Evolutionary conservation across 192 early-diverging fungal species (phyloP), one percentile per base, ranked within the genome.

Genomic region (Linnemannia hyalina): DNA sequence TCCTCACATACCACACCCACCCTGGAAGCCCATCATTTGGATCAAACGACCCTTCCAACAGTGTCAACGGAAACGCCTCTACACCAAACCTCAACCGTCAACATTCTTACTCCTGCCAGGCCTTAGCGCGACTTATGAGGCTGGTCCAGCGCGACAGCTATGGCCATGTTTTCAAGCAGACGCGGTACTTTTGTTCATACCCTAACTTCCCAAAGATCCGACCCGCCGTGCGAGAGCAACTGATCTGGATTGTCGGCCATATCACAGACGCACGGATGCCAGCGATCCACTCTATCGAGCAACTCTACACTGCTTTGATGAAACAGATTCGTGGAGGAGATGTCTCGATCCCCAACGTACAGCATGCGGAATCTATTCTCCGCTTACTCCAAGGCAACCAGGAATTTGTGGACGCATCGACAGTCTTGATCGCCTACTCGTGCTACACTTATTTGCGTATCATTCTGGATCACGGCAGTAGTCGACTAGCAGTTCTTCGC

Each of bases 321-420:
- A 89, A 92, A 26, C 95, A 96, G 81, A 88, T 96, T 47, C 82
- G 78, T 29, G 89, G 94, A 44, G 95, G 95, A 42, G 95, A 94
- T 68, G 75, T 90, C 11, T 78, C 88, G 0, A 74, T 40, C 11
- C 20, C 83, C 0, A 95, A 95, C 68, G 13, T 93, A 8, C 55
- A 82, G 32, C 83, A 92, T 68, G 88, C 89, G 20, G 88, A 91
- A 29, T 85, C 88, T 40, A 73, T 93, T 54, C 70, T 95, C 49
- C 73, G 76, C 8, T 77, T 94, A 8, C 77, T 93, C 40, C 88
- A 93, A 54, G n/a, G 68, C 3, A 57, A 78, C 8, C 57, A 76
- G 40, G 38, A 77, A 3, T 88, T 78, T 70, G 72, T 88, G 26
- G 80, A 88, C 73, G 70, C 72, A n/a, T 52, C 73, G 23, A 82